Evolutionary conservation across 257 asterid species (phyloP).

Genomic region (Salvia miltiorrhiza): DNA sequence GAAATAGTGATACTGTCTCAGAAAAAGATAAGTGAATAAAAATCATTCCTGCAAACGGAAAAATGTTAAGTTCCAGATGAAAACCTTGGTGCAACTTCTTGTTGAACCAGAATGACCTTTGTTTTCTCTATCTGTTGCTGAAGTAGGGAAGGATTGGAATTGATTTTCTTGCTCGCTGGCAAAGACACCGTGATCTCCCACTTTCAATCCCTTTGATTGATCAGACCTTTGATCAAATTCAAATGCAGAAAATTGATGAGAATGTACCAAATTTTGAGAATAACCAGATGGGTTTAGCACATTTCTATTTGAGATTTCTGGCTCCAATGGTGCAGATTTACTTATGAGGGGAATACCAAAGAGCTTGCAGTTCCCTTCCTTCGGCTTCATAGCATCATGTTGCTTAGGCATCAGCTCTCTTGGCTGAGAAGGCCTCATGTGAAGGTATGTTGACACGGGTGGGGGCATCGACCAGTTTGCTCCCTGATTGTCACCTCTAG

Average conservation of each 20-base stretch:
- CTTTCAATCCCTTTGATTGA: constrained; percentile 52
- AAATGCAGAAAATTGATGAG: constrained; percentile 38
- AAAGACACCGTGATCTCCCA: constrained; percentile 41
- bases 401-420: constrained; percentile 52
- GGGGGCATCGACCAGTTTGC: constrained; percentile 77
- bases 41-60: background rate
- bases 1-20: constrained; percentile 22
- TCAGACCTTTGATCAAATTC: constrained; percentile 52
- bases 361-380: constrained; percentile 74
- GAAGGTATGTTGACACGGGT: constrained; percentile 57
- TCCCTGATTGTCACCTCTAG: constrained; percentile 48
- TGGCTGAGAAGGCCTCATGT: constrained; percentile 47
- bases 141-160: constrained; percentile 33
- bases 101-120: constrained; percentile 59
- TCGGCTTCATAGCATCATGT: constrained; percentile 44
- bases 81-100: constrained; percentile 99
- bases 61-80: background rate
- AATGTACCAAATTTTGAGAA: constrained; percentile 26
- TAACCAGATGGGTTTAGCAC: constrained; percentile 26
- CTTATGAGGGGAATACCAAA: constrained; percentile 74
- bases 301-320: constrained; percentile 32
- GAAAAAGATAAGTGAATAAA: background rate
- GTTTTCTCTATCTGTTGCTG: constrained; percentile 53
- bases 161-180: constrained; percentile 57
- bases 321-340: constrained; percentile 39